Evolutionary conservation across 805 yeast species (phyloP).

Genomic region (Kuraishia capsulata): DNA sequence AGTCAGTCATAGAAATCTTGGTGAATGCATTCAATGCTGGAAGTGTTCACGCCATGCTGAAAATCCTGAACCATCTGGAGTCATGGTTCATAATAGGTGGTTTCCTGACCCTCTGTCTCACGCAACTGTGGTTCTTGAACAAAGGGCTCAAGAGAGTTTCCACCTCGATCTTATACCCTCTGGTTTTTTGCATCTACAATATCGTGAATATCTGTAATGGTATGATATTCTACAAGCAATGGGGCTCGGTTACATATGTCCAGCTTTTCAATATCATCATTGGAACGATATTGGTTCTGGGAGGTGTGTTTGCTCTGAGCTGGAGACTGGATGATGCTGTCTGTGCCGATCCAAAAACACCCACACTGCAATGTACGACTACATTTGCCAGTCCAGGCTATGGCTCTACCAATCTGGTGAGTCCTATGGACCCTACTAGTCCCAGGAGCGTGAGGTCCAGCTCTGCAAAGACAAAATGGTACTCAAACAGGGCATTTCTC

Average conservation of each 20-base stretch:
- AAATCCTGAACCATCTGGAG: conserved; percentile 23
- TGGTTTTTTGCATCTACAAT: conserved; percentile 79
- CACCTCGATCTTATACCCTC: conserved; percentile 74
- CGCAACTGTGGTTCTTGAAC: conserved; percentile 67
- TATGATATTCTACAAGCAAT: conserved; percentile 47
- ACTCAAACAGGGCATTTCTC: background rate
- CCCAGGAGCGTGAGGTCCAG: background rate
- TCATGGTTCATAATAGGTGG: conserved; percentile 42
- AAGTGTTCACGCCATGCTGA: background rate
- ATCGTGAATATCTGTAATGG: conserved; percentile 60
- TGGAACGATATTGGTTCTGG: conserved; percentile 42
- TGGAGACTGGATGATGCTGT: conserved; percentile 29
- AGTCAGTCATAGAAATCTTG: conserved; percentile 66
- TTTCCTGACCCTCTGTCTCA: conserved; percentile 55
- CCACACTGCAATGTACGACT: background rate
- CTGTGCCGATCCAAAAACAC: background rate
- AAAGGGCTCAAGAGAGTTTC: conserved; percentile 61
- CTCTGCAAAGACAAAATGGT: background rate
- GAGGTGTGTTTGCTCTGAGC: conserved; percentile 64
- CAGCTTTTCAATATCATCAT: conserved; percentile 29
- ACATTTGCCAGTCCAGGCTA: background rate
- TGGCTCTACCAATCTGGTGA: background rate
- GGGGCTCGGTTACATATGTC: conserved; percentile 23
- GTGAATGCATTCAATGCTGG: conserved; percentile 28
- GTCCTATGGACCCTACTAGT: background rate